Base-by-base conservation (phyloP, 2,329 filamentous ascomycete species). In the Trichoderma brevicompactum region DNA sequence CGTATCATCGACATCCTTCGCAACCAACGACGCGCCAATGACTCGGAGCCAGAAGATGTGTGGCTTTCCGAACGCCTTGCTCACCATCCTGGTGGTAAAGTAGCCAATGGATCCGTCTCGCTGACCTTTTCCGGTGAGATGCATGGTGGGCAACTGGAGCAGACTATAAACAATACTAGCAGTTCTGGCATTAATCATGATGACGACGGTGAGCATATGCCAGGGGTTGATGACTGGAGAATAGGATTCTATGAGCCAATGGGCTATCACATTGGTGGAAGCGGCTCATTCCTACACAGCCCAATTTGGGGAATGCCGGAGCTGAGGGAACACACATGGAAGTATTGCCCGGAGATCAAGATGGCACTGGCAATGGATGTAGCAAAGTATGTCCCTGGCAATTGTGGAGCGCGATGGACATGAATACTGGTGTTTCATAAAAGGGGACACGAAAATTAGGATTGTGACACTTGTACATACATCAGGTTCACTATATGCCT, bases 301-400 rank as follows among this genome's bases (percentile, higher is more conserved):
- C 75, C 73, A 1, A 79, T 86, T 46, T 87, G 83, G 83, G 81
- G 82, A 32, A 79, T 76, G 5, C 80, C 79, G 0, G 75, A 79
- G 67, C 70, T 77, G 71, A 76, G 85, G 32, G 78, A 78, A 66
- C 80, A 85, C 66, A 81, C 86, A 48, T 86, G 82, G 80, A 77
- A 80, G 34, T 86, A 86, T 72, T 86, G 84, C 66, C 85, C 85
- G 1, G 85, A 87, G 72, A 78, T 87, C 36, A 86, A 86, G 77
- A 83, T 86, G 79, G 84, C 80, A 52, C 72, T 87, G 34, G 75
- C 76, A 56, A 86, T 87, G 84, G 83, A 86, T 68, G 80, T 79
- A 7, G 82, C 81, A 49, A 76, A 79, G 67, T 84, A 78, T 67
- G 79, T 85, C 5, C 82, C 82, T 1, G 83, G 83, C 7, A 69